Percentiles rank a stretch among this genome's conserved stretches.
phyloP scores from a whole-genome alignment of 2,329 filamentous ascomycete genomes.

The Ilyonectria destructans region DNA sequence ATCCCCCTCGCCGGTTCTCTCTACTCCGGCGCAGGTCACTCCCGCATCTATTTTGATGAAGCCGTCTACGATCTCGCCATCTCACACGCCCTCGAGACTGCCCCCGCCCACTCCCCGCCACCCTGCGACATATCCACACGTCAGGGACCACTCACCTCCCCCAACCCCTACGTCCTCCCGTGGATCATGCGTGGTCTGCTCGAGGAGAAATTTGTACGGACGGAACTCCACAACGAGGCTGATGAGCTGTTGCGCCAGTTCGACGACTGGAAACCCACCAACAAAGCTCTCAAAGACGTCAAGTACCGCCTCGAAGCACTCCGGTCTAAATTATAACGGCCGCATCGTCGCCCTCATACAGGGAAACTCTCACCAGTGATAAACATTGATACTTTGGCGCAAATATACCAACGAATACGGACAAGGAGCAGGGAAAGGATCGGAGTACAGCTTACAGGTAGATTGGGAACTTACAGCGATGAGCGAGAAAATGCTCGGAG shows the following conservation, averaged over 20 bases:
- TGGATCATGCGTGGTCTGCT: conserved; percentile 96
- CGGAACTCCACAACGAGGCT: conserved; percentile 83
- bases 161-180: conserved; percentile 92
- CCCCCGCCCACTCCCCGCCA: conserved; percentile 61
- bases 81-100: conserved; percentile 82
- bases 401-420: conserved; percentile 10
- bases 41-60: conserved; percentile 90
- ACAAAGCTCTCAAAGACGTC: conserved; percentile 94
- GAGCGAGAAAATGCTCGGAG: conserved; percentile 13
- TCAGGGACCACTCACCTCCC: conserved; percentile 59
- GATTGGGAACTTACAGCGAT: conserved; percentile 18
- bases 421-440: conserved; percentile 18
- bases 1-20: conserved; percentile 90
- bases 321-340: conserved; percentile 79
- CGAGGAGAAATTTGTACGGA: conserved; percentile 92
- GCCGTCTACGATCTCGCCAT: conserved; percentile 87
- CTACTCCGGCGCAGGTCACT: conserved; percentile 94
- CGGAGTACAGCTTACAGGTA: conserved; percentile 23
- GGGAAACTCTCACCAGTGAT: neutral
- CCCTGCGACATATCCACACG: conserved; percentile 48
- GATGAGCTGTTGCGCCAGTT: conserved; percentile 87
- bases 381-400: conserved; percentile 19
- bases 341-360: neutral
- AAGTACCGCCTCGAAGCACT: conserved; percentile 95
- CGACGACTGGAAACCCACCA: conserved; percentile 92